Base-by-base conservation (phyloP, 192 early-diverging fungal genomes). In the Podila horticola region DNA sequence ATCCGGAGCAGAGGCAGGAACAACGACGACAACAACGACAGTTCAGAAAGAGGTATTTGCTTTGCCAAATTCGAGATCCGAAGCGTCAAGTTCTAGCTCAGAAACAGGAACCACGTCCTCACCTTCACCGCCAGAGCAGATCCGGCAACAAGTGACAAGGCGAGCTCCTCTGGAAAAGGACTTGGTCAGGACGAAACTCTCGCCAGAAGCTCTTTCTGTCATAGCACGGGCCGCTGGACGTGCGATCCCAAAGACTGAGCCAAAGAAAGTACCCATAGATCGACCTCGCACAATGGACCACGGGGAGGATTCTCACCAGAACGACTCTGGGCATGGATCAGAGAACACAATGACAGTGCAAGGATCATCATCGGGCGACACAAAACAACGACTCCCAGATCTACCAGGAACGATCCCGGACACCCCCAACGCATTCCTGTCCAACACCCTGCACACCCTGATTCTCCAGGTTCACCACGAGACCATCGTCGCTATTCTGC, bases 391-490 rank as follows among this genome's bases (percentile, higher is more conserved):
- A 31, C 52, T 26, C 24, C 52, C n/a, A 55, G 22, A 24, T 10
- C n/a, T 26, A 9, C n/a, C 52, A 9, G 52, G 52, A 11, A 55
- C 52, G 52, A 55, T 66, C 28, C 64, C 64, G n/a, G 7, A 38
- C 1, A 5, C 13, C 17, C 45, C 26, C 13, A 66, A 66, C 17
- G 48, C 38, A 17, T 66, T 66, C 48, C 19, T 66, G 10, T 66
- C 64, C 45, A 50, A 66, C 45, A 29, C 64, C 0, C 24, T 66
- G 24, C 41, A 51, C 17, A 50, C 26, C 45, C 45, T 66, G 8
- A 24, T 49, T 15, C 64, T 66, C 26, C 64, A 66, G 3, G 48
- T 66, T 5, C 64, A 38, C 17, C 26, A 48, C 28, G 64, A 66
- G 2, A 66, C 15, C 20, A 38, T 66, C 45, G 24, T 49, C 20